Base-by-base conservation (phyloP, 2,329 filamentous ascomycete genomes). In the Metarhizium album region DNA sequence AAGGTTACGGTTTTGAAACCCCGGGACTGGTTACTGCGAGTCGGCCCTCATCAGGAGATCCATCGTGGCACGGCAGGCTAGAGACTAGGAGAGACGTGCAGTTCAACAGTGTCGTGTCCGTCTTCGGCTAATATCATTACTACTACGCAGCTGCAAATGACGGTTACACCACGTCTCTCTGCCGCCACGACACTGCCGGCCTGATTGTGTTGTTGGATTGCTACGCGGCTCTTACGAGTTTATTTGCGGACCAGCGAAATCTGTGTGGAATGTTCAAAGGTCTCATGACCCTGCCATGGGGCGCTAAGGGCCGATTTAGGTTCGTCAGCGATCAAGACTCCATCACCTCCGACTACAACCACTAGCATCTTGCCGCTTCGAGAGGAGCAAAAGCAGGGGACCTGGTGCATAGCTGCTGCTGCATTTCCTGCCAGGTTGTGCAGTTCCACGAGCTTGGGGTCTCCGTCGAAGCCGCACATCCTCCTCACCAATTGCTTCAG, bases 231-330 rank as follows among this genome's bases (percentile, higher is more conserved):
- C 50, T 52, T 11, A 9, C 46, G 37, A 55, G 29, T 35, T 33
- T 40, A 46, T 43, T 31, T 49, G 42, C 52, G 50, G 52, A 42
- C 48, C 51, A 51, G 37, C 45, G 46, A 23, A 48, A 53, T 40
- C 45, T 52, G 55, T 53, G 51, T 54, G 58, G 56, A 58, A 58
- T 59, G 53, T 52, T 51, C 55, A 46, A 46, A 54, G 60, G 60
- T 64, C 62, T 57, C 61, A 63, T 63, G 62, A 64, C 61, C 61
- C 53, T 52, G 52, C 54, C 52, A 58, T 58, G 56, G 58, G 55
- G 60, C 60, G 61, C 61, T 61, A 64, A 60, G 50, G 52, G 45
- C 50, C 51, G 52, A 53, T 53, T 55, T 53, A 55, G 51, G 49
- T 55, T 56, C 53, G 31, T 40, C 43, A 40, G 43, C 47, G 37